Conservation (phyloP, 2,329 filamentous ascomycete genomes). For the Talaromyces funiculosus region DNA sequence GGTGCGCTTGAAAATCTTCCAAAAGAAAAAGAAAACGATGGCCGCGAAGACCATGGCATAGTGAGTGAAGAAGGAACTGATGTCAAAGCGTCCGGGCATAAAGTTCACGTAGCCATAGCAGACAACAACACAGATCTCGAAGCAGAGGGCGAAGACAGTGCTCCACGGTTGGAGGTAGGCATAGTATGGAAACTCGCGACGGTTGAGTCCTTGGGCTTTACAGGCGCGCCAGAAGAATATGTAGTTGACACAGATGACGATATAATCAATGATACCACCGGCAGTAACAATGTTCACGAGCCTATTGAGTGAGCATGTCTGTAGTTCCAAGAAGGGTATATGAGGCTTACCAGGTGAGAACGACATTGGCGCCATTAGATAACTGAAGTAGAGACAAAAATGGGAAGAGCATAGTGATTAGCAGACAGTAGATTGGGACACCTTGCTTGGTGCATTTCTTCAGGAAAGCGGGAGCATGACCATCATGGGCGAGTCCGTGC, state of each 20-base stretch:
- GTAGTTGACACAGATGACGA: conserved; percentile 57
- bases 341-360: conserved; percentile 56
- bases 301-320: neutral
- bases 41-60: conserved; percentile 71
- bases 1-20: conserved; percentile 54
- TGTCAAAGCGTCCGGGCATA: conserved; percentile 55
- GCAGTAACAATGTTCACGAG: conserved; percentile 13
- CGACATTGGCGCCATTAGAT: conserved; percentile 46
- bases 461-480: conserved; percentile 51
- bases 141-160: conserved; percentile 12
- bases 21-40: conserved; percentile 60
- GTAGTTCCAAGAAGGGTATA: too few species aligned
- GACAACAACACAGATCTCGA: conserved; percentile 10
- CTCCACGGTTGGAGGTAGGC: conserved; percentile 60
- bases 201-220: conserved; percentile 51
- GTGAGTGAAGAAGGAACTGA: conserved; percentile 68
- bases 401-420: conserved; percentile 41
- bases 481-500: conserved; percentile 63
- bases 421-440: conserved; percentile 9
- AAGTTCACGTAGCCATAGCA: conserved; percentile 70
- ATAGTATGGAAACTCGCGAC: conserved; percentile 54
- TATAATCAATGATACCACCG: conserved; percentile 53
- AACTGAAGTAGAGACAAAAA: conserved; percentile 63
- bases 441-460: conserved; percentile 10
- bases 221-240: conserved; percentile 59